phyloP scores from a whole-genome alignment of 768 basidiomycete genomes.

The Leucocoprinus birnbaumii region DNA sequence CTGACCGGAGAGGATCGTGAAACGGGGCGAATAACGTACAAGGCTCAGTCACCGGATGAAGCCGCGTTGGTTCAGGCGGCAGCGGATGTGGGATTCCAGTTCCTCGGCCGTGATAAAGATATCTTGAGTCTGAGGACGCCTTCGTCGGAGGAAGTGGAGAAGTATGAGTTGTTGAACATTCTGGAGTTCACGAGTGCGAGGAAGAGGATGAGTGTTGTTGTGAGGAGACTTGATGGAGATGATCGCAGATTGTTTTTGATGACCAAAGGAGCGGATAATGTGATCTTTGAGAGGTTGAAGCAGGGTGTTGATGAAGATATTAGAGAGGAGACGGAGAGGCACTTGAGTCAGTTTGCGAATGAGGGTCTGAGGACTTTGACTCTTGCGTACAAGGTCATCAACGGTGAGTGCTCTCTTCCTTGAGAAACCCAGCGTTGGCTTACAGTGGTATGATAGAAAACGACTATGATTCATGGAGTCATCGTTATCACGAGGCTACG shows the following conservation, averaged over 20 bases:
- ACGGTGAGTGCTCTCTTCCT: slow-evolving; percentile 39
- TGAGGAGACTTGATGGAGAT: slow-evolving; percentile 65
- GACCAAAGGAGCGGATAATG: slow-evolving; percentile 92
- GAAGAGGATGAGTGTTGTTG: slow-evolving; percentile 93
- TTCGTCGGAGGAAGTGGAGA: slow-evolving; percentile 59
- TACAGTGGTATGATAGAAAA: slow-evolving; percentile 43
- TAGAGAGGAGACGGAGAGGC: slow-evolving; percentile 72
- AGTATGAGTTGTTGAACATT: slow-evolving; percentile 88
- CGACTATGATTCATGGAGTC: slow-evolving; percentile 76
- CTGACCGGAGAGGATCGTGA: slow-evolving; percentile 66
- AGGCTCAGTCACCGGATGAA: slow-evolving; percentile 95
- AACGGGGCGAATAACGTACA: slow-evolving; percentile 81
- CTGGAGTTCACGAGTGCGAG: slow-evolving; percentile 91
- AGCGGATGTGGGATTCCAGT: slow-evolving; percentile 91
- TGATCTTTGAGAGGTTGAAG: slow-evolving; percentile 87
- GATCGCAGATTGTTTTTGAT: slow-evolving; percentile 65
- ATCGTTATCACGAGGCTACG: slow-evolving; percentile 76
- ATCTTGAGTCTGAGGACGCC: slow-evolving; percentile 74
- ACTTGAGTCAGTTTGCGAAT: slow-evolving; percentile 84
- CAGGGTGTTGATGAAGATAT: slow-evolving; percentile 55
- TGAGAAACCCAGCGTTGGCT: slow-evolving; percentile 1
- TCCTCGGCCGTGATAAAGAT: slow-evolving; percentile 86
- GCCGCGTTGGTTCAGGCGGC: slow-evolving; percentile 97
- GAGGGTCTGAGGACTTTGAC: slow-evolving; percentile 89
- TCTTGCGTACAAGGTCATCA: slow-evolving; percentile 81